Conservation (phyloP, 2,329 filamentous ascomycete species). For the Arachnomyces sp. region DNA sequence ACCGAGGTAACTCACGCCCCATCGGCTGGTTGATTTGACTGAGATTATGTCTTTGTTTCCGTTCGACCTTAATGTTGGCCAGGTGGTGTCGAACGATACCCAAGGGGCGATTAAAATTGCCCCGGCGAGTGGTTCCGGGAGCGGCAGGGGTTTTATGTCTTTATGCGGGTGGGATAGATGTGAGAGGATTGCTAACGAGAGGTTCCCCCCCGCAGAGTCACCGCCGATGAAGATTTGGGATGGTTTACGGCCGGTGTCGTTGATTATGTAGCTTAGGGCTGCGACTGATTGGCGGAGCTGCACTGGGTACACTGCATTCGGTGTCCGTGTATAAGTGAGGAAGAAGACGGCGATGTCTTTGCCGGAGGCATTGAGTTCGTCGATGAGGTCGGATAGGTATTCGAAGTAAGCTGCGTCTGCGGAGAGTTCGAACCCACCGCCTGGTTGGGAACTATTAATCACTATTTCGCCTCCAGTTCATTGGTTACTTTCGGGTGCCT, state of each 20-base stretch:
- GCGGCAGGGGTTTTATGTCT: constrained; percentile 35
- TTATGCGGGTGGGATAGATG: constrained; percentile 48
- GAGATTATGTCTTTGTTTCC: constrained; percentile 45
- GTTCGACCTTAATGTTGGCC: constrained; percentile 38
- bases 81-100: constrained; percentile 43
- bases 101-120: constrained; percentile 52
- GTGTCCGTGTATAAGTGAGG: constrained; percentile 52
- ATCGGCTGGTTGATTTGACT: constrained; percentile 32
- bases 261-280: constrained; percentile 32
- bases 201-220: constrained; percentile 39
- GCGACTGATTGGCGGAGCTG: constrained; percentile 36
- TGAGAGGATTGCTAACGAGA: constrained; percentile 31
- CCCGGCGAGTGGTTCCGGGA: constrained; percentile 40
- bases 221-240: constrained; percentile 33
- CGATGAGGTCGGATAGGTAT: constrained; percentile 39
- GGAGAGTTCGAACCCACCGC: constrained; percentile 49
- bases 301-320: constrained; percentile 35
- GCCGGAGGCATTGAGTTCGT: constrained; percentile 32
- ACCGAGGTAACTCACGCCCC: constrained; percentile 43
- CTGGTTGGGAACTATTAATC: constrained; percentile 20
- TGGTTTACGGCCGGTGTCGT: constrained; percentile 24
- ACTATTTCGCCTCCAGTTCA: neutral
- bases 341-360: constrained; percentile 44
- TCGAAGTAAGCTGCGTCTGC: constrained; percentile 40
- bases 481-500: constrained; percentile 1